Base-by-base conservation (phyloP, 2,329 filamentous ascomycete genomes). In the Harringtonia lauricola region DNA sequence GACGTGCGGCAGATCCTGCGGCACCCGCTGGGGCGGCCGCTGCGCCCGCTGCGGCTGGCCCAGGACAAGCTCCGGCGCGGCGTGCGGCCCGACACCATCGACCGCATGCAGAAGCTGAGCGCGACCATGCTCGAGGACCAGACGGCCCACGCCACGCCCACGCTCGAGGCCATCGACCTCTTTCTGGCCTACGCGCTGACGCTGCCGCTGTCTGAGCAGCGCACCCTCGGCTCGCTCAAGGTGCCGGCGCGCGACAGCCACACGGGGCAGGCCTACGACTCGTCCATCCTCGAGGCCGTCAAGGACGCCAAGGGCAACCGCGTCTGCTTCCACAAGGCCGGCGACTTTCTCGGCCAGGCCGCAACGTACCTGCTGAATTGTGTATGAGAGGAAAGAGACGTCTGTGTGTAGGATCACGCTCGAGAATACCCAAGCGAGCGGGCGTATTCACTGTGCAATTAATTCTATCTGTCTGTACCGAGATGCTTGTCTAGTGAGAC, bases 231-330 rank as follows among this genome's bases (percentile, higher is more conserved):
- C 26, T 24, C 35, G n/a, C 46, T 59, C 30, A 54, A 49, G 40
- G 47, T 57, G 17, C 51, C 56, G 10, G 57, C 54, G 22, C 52
- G 10, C n/a, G 57, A 59, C 44, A 47, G 50, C 19, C 53, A 57
- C 45, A 57, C 53, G 12, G 50, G 52, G 9, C 51, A 49, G 39
- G 48, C 49, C 14, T 59, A 54, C 43, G 56, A 59, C 47, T 54
- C 45, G 26, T 50, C 52, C 7, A 56, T 58, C 42, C 52, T 53
- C 21, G 55, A 58, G 43, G 43, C 54, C 18, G 47, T 59, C 33
- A 39, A 49, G 42, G 56, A 58, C 39, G 57, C 55, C 29, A 52
- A 57, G 50, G 53, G 43, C 13, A 58, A 58, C 46, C 48, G 47
- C 29, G 49, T 50, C 3, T 56, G 54, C 47, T 51, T 36, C 34